Evolutionary conservation across 768 basidiomycete species (phyloP), one percentile per base, ranked within the genome.

Genomic region (Leccinellum rugosiceps): DNA sequence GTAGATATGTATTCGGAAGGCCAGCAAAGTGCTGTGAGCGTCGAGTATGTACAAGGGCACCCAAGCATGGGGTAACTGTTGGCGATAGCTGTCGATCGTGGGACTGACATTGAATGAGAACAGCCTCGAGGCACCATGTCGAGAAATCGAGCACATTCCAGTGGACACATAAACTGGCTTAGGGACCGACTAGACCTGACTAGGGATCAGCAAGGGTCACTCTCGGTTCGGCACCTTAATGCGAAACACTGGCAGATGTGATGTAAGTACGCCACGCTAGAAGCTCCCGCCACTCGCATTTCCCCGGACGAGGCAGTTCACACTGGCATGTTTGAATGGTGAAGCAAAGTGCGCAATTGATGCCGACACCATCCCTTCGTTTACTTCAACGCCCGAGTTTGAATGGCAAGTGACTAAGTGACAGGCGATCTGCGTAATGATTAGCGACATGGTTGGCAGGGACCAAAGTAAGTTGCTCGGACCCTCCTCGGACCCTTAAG

Each of bases 401-500:
- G 41, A 13, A 43, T 43, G 19, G 41, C 10, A 13, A 19, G 41
- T 43, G 41, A 43, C 41, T 19, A 19, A 43, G 41, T 43, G 11
- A 19, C 19, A 43, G 41, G 17, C 41, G 41, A 43, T 19, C 41
- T 43, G 41, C 41, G 11, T 43, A 11, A 43, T 23, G 21, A 23
- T 26, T 46, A 15, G 26, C 5, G 21, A 52, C 4, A 35, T 15
- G 32, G 55, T 45, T 21, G 21, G 13, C 15, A 55, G 51, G 52
- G 52, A 52, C 30, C 43, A 47, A 56, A 15, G 45, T 58, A 64
- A 58, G 55, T 56, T 47, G 19, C 38, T 44, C 32, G 8, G 30
- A 55, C 62, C 65, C 56, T 66, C 32, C 55, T 38, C 23, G 43
- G 7, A 44, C n/a, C 9, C 31, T 32, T 19, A 11, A 41, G 38